Base-by-base conservation (phyloP, 2,329 filamentous ascomycete species). In the Tothia fuscella region DNA sequence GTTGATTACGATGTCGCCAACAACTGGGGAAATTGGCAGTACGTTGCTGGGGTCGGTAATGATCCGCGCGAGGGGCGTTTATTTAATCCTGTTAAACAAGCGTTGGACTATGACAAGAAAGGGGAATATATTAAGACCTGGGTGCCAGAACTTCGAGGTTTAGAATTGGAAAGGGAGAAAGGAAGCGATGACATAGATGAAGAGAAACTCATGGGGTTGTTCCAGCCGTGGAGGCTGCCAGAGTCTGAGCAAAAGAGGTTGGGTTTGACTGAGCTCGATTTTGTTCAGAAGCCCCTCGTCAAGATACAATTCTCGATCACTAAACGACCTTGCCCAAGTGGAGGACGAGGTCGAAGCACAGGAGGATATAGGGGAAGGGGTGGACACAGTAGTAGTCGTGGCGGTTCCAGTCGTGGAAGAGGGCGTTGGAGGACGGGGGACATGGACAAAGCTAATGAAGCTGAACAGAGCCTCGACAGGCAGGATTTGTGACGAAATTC, bases 21-120 rank as follows among this genome's bases (percentile, higher is more conserved):
- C 45, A 88, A 88, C 50, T 89, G 82, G 82, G 77, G 77, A 7
- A 87, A 86, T 51, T 88, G 82, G 83, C 82, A 87, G 56, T 89
- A 89, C 47, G 74, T 84, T 1, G 72, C 82, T 0, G 83, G 83
- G 0, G 81, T 89, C 0, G 83, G 84, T 6, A 88, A 87, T 48
- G 82, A 89, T 49, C 83, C 82, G 0, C 65, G 82, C 5, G 74
- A 81, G 49, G 73, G 74, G 0, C 67, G 83, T n/a, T 73, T 82
- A 12, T 88, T 88, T 66, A 89, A 89, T 52, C 82, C 82, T 0
- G 76, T 89, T 37, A 88, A 88, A 56, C 83, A 89, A 56, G 80
- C 77, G 0, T 74, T 82, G 32, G 81, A 87, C 48, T 88, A 89
- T 53, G 83, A 89, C 54, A 68, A 70, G 2, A 62, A 76, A 0